phyloP scores from a whole-genome alignment of 116 monocot species.

The Phalaenopsis hybrid region DNA sequence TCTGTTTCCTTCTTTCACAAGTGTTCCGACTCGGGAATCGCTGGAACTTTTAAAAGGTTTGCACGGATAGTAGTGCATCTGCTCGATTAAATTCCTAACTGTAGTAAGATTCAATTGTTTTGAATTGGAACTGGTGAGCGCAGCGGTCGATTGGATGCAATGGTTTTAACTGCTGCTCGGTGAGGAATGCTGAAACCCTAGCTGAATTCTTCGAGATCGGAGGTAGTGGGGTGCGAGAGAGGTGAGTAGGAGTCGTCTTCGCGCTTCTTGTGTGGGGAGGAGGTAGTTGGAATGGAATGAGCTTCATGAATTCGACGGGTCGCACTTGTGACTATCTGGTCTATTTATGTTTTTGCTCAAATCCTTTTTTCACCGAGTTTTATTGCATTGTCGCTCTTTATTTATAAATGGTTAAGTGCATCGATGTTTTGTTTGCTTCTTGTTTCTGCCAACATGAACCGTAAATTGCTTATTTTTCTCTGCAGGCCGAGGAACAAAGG shows the following conservation, averaged over 20 bases:
- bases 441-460: background rate
- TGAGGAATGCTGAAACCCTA: slow-evolving; percentile 2
- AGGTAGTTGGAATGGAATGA: background rate
- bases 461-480: background rate
- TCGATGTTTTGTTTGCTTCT: background rate
- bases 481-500: slow-evolving; percentile 1
- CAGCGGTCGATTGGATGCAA: background rate
- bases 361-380: background rate
- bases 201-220: slow-evolving; percentile 7
- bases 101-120: background rate
- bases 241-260: background rate
- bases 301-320: background rate
- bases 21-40: background rate
- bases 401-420: background rate
- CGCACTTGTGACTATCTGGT: background rate
- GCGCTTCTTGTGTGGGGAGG: background rate
- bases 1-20: background rate
- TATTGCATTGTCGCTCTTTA: background rate
- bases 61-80: background rate
- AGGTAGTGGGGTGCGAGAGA: background rate
- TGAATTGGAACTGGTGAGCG: background rate
- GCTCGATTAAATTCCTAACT: background rate
- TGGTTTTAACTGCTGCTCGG: background rate
- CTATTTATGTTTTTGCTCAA: background rate
- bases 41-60: background rate